Base-by-base conservation (phyloP, 1,284 basidiomycete genomes). In the Vanrija pseudolonga region DNA sequence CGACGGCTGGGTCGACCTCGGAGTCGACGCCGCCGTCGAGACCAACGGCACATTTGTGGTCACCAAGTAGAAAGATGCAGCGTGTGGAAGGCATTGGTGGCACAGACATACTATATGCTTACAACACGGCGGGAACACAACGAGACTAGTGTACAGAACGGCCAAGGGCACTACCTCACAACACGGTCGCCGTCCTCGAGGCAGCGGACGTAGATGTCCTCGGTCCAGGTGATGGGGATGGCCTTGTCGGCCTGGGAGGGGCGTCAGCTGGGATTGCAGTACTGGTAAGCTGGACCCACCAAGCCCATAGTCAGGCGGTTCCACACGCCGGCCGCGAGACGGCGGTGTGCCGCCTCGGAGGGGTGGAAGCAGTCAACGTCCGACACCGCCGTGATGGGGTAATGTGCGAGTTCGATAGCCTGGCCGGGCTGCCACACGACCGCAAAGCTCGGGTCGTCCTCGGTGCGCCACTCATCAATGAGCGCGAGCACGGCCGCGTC, bases 361-460 rank as follows among this genome's bases (percentile, higher is more conserved):
- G 77, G 77, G 47, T 77, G 77, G 60, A 77, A 78, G 57, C 75
- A 78, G 56, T 78, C 77, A 6, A 72, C 60, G n/a, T 65, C 64
- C 8, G 69, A 72, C 6, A 78, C 57, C 3, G 74, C 72, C 40
- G 70, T 63, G 18, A 75, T 68, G 4, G 77, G 77, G 47, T 70
- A 77, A 37, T 66, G 55, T 5, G 59, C 64, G 5, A 77, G 63
- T 40, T 76, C 73, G 24, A 78, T 59, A 7, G 62, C 66, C 6
- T 64, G 54, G 7, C 69, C 69, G 0, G 76, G 75, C 60, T 78
- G 76, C 74, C 69, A 72, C 12, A 67, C 55, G 3, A 65, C 74
- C 6, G 62, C 75, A 50, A 77, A 76, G 11, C 50, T 55, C 5
- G 57, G 49, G 53, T 71, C 65, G 12, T 60, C 57, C 47, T 71